Percentiles rank a stretch among this genome's conserved stretches.
Evolutionary conservation across 768 basidiomycete genomes (phyloP).

Genomic region (Lepiota venenata): DNA sequence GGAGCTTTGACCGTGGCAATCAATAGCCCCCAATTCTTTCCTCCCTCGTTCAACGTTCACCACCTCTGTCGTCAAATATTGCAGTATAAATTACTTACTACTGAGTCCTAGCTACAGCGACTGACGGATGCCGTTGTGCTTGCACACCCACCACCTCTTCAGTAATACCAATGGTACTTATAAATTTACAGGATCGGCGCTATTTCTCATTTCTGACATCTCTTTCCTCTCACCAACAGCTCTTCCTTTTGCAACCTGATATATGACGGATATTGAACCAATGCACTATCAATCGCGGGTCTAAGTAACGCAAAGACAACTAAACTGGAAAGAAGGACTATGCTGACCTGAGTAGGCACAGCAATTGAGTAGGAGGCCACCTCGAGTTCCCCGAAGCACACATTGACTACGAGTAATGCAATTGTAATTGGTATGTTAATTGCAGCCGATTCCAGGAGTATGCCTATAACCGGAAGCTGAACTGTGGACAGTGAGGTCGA

Average conservation of each 20-base stretch:
- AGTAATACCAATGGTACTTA: too few relatives aligned
- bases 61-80: too few relatives aligned
- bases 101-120: too few relatives aligned
- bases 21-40: too few relatives aligned
- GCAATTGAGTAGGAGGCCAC: background rate
- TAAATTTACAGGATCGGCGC: too few relatives aligned
- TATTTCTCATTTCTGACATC: too few relatives aligned
- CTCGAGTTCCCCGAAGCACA: background rate
- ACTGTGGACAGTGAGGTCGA: background rate
- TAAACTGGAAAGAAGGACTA: background rate
- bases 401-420: background rate
- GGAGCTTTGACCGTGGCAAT: too few relatives aligned
- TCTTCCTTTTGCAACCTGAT: slow-evolving; percentile 4
- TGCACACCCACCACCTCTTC: too few relatives aligned
- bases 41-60: too few relatives aligned
- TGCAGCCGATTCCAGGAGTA: background rate
- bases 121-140: too few relatives aligned
- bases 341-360: slow-evolving; percentile 2
- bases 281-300: background rate
- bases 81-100: too few relatives aligned
- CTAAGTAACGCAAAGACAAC: too few relatives aligned
- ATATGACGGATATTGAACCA: slow-evolving; percentile 1
- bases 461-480: background rate
- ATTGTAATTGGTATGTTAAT: slow-evolving; percentile 3
- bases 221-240: background rate